A percentile compares a stretch with the other conserved stretches of the same genome.
phyloP scores from a whole-genome alignment of 192 early-diverging fungal species.

The Linnemannia zychae region DNA sequence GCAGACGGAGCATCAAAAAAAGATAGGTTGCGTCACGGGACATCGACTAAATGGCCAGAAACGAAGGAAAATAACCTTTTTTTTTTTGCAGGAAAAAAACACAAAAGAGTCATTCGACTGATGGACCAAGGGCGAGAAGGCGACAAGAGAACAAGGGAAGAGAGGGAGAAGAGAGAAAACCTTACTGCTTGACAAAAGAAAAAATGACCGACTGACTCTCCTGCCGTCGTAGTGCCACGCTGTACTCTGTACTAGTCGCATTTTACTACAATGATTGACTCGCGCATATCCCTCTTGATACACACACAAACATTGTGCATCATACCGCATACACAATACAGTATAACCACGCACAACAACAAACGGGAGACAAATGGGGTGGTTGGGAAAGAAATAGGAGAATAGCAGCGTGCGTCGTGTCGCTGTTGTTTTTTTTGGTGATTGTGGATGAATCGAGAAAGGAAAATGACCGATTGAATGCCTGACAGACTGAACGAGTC shows the following conservation, averaged over 20 bases:
- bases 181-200: neutral
- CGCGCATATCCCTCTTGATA: neutral
- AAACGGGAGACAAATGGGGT: neutral
- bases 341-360: neutral
- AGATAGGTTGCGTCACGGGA: slow-evolving; percentile 1
- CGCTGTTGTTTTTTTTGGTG: too few species aligned
- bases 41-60: neutral
- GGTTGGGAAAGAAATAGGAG: neutral
- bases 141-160: neutral
- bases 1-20: neutral
- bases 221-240: neutral
- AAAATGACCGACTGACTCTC: neutral
- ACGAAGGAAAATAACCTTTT: neutral
- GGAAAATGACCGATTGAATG: too few species aligned
- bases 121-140: neutral
- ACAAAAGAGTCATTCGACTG: slow-evolving; percentile 1
- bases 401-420: neutral
- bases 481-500: too few species aligned
- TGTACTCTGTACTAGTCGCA: too few species aligned
- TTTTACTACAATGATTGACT: neutral
- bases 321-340: neutral
- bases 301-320: neutral
- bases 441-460: too few species aligned
- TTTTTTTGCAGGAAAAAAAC: neutral
- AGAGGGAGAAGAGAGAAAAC: neutral